Evolutionary conservation across 148 eudicot genomes (phyloP).

Genomic region (Arbutus unedo): DNA sequence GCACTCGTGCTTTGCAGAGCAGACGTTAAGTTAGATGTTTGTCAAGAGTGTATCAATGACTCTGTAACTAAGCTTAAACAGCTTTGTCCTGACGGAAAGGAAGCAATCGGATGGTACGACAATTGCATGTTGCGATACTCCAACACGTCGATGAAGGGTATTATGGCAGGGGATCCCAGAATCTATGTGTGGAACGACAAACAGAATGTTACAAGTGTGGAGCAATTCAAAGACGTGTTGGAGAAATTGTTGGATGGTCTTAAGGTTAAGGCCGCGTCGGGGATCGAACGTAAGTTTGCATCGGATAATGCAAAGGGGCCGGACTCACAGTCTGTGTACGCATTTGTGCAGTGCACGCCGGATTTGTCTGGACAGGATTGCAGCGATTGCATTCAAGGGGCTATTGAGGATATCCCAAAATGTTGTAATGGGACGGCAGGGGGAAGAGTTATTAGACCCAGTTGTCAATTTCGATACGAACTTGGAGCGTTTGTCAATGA

Average conservation of each 20-base stretch:
- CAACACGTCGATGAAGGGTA: constrained; percentile 10
- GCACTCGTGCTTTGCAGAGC: constrained; percentile 47
- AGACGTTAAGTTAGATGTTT: constrained; percentile 20
- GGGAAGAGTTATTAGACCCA: neutral
- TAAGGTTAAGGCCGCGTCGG: constrained; percentile 26
- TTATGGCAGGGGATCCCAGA: neutral
- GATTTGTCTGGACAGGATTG: constrained; percentile 30
- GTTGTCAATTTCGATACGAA: constrained; percentile 16
- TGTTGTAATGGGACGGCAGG: constrained; percentile 3
- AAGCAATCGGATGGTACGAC: constrained; percentile 30
- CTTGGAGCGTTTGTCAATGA: neutral
- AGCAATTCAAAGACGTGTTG: constrained; percentile 13
- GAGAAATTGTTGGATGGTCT: constrained; percentile 21
- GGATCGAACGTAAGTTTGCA: constrained; percentile 29
- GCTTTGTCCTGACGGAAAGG: constrained; percentile 13
- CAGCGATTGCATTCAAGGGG: constrained; percentile 23
- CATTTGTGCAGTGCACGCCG: constrained; percentile 50
- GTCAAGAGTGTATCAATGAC: constrained; percentile 20
- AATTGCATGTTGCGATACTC: constrained; percentile 42
- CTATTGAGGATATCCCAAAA: neutral
- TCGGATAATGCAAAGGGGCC: neutral
- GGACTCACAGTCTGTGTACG: neutral
- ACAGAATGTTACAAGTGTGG: neutral
- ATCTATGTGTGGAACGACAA: neutral
- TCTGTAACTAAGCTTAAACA: constrained; percentile 13